Evolutionary conservation across 2,329 filamentous ascomycete species (phyloP).

Genomic region (Ceratocystiopsis sp.): DNA sequence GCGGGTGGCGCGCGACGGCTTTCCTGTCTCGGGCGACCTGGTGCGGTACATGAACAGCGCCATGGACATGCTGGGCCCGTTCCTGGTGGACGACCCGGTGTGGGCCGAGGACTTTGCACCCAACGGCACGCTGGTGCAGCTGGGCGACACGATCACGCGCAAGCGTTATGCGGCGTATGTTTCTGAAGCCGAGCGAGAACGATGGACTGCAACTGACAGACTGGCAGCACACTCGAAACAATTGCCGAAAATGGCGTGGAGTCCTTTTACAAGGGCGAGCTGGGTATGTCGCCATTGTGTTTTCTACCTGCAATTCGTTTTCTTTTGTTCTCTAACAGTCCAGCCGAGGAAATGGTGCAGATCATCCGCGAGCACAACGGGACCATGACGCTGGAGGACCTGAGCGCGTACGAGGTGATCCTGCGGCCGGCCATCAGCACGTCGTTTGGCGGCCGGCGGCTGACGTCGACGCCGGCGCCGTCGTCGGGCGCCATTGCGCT

Average conservation of each 20-base stretch:
- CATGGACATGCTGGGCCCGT: constrained; percentile 27
- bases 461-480: constrained; percentile 56
- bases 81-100: constrained; percentile 54
- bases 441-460: constrained; percentile 50
- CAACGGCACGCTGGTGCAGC: constrained; percentile 48
- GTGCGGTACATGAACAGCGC: constrained; percentile 50
- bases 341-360: constrained; percentile 55
- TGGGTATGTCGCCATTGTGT: constrained; percentile 17
- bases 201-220: no score
- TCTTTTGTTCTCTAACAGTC: no score
- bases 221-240: constrained; percentile 43
- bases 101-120: constrained; percentile 87
- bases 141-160: constrained; percentile 66
- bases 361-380: constrained; percentile 54
- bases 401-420: constrained; percentile 53
- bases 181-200: no score
- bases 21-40: constrained; percentile 55
- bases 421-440: constrained; percentile 43
- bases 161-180: constrained; percentile 48
- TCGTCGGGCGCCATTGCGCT: constrained; percentile 63
- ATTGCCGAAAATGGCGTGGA: constrained; percentile 51
- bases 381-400: constrained; percentile 70
- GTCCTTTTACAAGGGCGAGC: constrained; percentile 20
- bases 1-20: constrained; percentile 55
- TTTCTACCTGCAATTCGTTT: no score